Base-by-base conservation (phyloP, 73 alveolate genomes). In the Durusdinium trenchii region DNA sequence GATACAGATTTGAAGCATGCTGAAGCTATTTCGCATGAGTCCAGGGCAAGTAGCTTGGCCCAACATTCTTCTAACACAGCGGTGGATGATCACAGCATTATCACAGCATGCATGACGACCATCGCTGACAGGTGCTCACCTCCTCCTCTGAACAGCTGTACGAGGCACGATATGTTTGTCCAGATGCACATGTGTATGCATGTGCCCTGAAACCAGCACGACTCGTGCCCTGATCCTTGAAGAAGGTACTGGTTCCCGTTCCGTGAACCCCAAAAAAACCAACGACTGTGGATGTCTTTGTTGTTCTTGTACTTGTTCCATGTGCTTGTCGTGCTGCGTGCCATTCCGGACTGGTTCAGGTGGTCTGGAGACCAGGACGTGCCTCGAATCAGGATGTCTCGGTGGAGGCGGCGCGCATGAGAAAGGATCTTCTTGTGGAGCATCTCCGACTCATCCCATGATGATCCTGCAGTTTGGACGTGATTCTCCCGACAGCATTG, bases 81-180 rank as follows among this genome's bases (percentile, higher is more conserved):
- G 35, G 14, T 28, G 9, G 6, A 71, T n/a, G 51, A 6, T 26
- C 6, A 6, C 26, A 71, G 35, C 10, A 71, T 38, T 32, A 30
- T 6, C 84, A 36, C 18, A 12, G 18, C 40, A 36, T 73, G 48
- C 73, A 60, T 60, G 6, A 32, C 73, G 73, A 32, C 12, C 73
- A 60, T 2, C 73, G 4, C n/a, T 23, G 0, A 32, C 94, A 84
- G 94, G 94, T 84, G 94, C 94, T 84, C 28, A 45, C 94, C 38
- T 6, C 94, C 28, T 51, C 76, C 28, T 84, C 94, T 32, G 94
- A 84, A 84, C 94, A 84, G 45, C 36, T 84, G 76, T 84, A 84
- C 76, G 94, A 84, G 94, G 94, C 89, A 46, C n/a, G n/a, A n/a
- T n/a, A n/a, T n/a, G n/a, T n/a, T n/a, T 2, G 30, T 23, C 73